A percentile compares a stretch with the other conserved stretches of the same genome.
phyloP scores from a whole-genome alignment of 805 yeast species.

The Lipomyces sp. region DNA sequence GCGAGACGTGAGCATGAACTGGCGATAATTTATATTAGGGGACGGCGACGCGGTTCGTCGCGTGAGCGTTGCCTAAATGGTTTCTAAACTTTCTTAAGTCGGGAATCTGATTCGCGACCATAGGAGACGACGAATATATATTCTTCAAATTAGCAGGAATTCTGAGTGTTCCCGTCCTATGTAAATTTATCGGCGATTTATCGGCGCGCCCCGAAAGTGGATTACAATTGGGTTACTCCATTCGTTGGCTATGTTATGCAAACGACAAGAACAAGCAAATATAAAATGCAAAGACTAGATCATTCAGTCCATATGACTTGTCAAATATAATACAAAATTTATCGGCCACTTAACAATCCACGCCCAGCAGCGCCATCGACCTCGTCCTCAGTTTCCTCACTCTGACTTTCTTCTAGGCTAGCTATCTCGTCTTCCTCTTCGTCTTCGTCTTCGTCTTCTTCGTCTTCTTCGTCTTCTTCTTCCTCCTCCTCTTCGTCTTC shows the following conservation, averaged over 20 bases:
- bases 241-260: no score
- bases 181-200: no score
- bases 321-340: background rate
- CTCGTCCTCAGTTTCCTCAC: constrained; percentile 17
- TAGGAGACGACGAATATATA: no score
- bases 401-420: no score
- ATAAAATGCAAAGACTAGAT: background rate
- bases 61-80: no score
- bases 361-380: constrained; percentile 11
- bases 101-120: no score
- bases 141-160: no score
- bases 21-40: background rate
- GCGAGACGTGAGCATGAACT: background rate
- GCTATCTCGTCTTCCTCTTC: background rate
- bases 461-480: constrained; percentile 39
- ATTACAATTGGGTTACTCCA: background rate
- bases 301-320: background rate
- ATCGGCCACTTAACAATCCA: constrained; percentile 43
- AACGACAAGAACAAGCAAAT: background rate
- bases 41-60: no score
- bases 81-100: no score
- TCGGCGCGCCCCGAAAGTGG: background rate
- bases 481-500: constrained; percentile 42
- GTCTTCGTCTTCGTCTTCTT: constrained; percentile 38
- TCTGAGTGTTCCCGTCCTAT: no score